Conservation (phyloP, 441 rosid species). For the Pelargonium australe region DNA sequence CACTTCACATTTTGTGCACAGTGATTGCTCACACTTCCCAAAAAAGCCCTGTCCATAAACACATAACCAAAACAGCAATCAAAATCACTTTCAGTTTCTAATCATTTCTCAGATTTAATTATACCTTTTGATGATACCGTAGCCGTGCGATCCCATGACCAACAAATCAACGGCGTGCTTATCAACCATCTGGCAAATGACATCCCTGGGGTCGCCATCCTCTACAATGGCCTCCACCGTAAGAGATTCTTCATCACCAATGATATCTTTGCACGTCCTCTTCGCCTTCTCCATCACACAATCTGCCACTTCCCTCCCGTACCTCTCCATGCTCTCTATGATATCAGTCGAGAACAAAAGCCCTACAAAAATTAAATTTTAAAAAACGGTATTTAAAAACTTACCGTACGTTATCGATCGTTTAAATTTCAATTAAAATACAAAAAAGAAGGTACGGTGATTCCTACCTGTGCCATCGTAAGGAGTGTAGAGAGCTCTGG, state of each 20-base stretch:
- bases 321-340: constrained; percentile 38
- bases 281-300: constrained; percentile 40
- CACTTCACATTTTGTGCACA: constrained; percentile 55
- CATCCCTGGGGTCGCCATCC: constrained; percentile 52
- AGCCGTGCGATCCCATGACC: constrained; percentile 61
- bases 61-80: no score
- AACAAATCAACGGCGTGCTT: constrained; percentile 37
- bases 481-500: constrained; percentile 29
- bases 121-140: constrained; percentile 57
- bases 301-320: constrained; percentile 33
- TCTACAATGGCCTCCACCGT: constrained; percentile 42
- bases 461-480: constrained; percentile 41
- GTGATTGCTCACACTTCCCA: constrained; percentile 62
- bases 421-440: no score
- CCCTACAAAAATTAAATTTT: constrained; percentile 26
- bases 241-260: constrained; percentile 27
- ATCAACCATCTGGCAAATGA: constrained; percentile 45
- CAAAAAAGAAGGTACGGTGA: background rate
- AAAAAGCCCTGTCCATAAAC: constrained; percentile 30
- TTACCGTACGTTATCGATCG: no score
- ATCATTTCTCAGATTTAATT: no score
- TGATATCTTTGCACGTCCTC: constrained; percentile 34
- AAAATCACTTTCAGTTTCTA: no score
- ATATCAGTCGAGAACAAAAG: constrained; percentile 51
- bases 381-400: no score